Evolutionary conservation across 352 stramenopile species (phyloP).

Genomic region (Pythium phragmiticola): DNA sequence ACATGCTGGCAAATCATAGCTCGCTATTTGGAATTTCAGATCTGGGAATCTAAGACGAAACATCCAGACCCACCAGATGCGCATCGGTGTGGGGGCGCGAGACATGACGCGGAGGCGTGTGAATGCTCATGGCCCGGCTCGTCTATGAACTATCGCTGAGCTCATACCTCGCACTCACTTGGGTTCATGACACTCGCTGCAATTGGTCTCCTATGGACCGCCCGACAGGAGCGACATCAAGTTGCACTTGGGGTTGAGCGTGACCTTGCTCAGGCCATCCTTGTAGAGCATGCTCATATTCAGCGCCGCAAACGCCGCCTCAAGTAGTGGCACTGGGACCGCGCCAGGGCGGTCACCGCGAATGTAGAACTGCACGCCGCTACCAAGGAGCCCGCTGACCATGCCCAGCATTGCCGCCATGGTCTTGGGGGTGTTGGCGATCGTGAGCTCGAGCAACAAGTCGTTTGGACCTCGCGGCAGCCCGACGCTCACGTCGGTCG

Average conservation of each 20-base stretch:
- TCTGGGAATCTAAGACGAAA: too few species aligned
- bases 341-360: constrained; percentile 49
- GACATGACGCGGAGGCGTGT: too few species aligned
- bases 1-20: too few species aligned
- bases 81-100: too few species aligned
- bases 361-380: constrained; percentile 53
- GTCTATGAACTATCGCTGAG: too few species aligned
- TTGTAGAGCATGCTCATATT: constrained; percentile 71
- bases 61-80: too few species aligned
- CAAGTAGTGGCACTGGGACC: constrained; percentile 39
- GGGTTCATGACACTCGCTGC: too few species aligned
- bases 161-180: too few species aligned
- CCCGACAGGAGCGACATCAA: constrained; percentile 19
- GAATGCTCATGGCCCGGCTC: too few species aligned
- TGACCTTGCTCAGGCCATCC: constrained; percentile 42
- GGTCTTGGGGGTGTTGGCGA: constrained; percentile 32
- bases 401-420: constrained; percentile 35
- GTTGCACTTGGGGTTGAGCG: constrained; percentile 21
- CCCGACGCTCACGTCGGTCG: constrained; percentile 28
- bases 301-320: constrained; percentile 39
- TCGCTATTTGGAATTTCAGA: too few species aligned
- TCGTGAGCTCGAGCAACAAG: constrained; percentile 50
- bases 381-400: constrained; percentile 36
- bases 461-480: constrained; percentile 36
- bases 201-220: constrained; percentile 5